phyloP scores from a whole-genome alignment of 2,329 filamentous ascomycete species.

The Ophiostoma himal-ulmi region DNA sequence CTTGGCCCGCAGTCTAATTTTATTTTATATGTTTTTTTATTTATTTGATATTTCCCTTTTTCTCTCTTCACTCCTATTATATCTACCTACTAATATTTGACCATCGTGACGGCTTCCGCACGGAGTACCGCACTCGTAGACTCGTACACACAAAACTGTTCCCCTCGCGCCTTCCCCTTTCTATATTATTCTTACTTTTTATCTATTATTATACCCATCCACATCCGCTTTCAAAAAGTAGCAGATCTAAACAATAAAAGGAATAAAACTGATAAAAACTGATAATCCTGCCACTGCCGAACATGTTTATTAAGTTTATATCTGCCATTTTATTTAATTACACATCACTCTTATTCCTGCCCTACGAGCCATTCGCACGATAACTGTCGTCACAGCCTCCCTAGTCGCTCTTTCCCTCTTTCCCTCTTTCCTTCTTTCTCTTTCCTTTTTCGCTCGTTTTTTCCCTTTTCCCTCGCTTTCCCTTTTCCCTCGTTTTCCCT shows the following conservation, averaged over 20 bases:
- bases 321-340: not conserved
- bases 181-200: not conserved
- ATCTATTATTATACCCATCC: not conserved
- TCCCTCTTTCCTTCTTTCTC: not conserved
- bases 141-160: not conserved
- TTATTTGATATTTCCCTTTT: not conserved
- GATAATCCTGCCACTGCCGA: not conserved
- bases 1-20: conserved; percentile 10
- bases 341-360: conserved; percentile 12
- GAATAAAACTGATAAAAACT: not conserved
- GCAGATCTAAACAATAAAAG: not conserved
- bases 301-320: not conserved
- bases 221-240: not conserved
- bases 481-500: not conserved
- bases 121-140: not conserved
- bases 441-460: not conserved
- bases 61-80: not conserved
- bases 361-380: conserved; percentile 10
- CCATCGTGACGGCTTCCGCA: conserved; percentile 4
- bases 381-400: conserved; percentile 7
- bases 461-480: not conserved
- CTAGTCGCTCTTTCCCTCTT: conserved; percentile 11
- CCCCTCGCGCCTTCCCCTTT: not conserved
- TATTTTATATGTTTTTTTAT: not conserved
- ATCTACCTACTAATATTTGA: not conserved